Conservation (phyloP, 148 eudicot species). For the Polygonum aviculare region DNA sequence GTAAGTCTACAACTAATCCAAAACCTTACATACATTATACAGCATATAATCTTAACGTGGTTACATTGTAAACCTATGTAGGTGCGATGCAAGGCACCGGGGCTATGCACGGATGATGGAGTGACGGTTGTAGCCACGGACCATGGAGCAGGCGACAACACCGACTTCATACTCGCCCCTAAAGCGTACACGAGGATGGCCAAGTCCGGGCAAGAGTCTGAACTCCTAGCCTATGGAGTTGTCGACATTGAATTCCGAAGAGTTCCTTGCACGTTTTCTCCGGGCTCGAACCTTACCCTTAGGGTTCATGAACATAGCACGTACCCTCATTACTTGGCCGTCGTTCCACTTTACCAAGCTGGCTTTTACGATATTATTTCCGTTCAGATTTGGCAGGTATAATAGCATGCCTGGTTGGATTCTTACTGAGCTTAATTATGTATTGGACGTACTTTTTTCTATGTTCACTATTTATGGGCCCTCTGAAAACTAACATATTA, state of each 20-base stretch:
- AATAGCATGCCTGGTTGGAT: no score
- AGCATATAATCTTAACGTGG: not conserved
- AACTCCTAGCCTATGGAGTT: constrained; percentile 37
- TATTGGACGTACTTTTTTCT: no score
- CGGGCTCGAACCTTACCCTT: constrained; percentile 34
- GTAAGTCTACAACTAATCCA: no score
- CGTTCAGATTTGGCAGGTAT: constrained; percentile 42
- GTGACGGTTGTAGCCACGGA: constrained; percentile 55
- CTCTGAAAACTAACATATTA: not conserved
- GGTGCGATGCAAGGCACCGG: constrained; percentile 56
- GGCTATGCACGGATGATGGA: constrained; percentile 50
- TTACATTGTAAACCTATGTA: not conserved
- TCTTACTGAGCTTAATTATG: no score
- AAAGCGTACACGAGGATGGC: constrained; percentile 47
- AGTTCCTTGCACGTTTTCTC: constrained; percentile 38
- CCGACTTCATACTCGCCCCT: constrained; percentile 53
- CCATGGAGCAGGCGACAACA: constrained; percentile 38
- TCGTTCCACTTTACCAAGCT: constrained; percentile 35
- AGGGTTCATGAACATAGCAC: constrained; percentile 45
- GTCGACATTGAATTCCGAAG: constrained; percentile 46
- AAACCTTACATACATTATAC: not conserved
- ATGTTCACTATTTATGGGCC: no score
- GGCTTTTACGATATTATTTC: constrained; percentile 41
- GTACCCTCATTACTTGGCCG: constrained; percentile 49
- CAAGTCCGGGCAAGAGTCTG: constrained; percentile 24